Base-by-base conservation (phyloP, 257 asterid genomes). In the Leptodermis oblonga region DNA sequence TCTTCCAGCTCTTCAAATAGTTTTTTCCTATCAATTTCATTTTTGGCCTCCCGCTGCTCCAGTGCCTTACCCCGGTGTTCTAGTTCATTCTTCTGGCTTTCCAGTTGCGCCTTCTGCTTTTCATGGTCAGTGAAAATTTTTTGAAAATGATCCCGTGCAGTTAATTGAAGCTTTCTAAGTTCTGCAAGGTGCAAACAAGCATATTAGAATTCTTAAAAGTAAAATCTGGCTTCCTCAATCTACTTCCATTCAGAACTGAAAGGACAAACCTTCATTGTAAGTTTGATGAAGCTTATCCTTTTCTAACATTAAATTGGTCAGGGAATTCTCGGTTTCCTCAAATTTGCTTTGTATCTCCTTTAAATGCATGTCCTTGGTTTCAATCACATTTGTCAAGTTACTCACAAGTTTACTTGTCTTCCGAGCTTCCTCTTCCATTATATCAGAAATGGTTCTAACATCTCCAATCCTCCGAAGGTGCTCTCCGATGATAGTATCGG, bases 391-490 rank as follows among this genome's bases (percentile, higher is more conserved):
- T 30, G 83, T 82, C 73, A 94, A 81, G 62, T 86, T 81, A 37
- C 81, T 74, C 30, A 91, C 90, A 73, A 94, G 97, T 78, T 85
- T 87, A 71, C 62, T 72, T 18, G 90, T 82, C 84, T 86, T 89
- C 43, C 90, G 81, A 79, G 81, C 77, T 74, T 89, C 97, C 65
- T 91, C 99, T 78, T 85, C 95, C 82, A 87, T 85, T 70, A 89
- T 85, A 84, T 83, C 86, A 5, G 96, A 77, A 68, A 92, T 70
- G 33, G 93, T 88, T 80, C 84, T 87, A 65, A 87, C 80, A 80
- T 92, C 94, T 80, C 97, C 97, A 72, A 85, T 77, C 86, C 78
- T 90, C 37, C 96, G 92, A 63, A 92, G 95, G 76, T 81, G 78
- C 76, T 92, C 96, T 25, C 97, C 97, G 54, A 90, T 73, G 56